Base-by-base conservation (phyloP, 768 basidiomycete genomes). In the Terana coerulea region DNA sequence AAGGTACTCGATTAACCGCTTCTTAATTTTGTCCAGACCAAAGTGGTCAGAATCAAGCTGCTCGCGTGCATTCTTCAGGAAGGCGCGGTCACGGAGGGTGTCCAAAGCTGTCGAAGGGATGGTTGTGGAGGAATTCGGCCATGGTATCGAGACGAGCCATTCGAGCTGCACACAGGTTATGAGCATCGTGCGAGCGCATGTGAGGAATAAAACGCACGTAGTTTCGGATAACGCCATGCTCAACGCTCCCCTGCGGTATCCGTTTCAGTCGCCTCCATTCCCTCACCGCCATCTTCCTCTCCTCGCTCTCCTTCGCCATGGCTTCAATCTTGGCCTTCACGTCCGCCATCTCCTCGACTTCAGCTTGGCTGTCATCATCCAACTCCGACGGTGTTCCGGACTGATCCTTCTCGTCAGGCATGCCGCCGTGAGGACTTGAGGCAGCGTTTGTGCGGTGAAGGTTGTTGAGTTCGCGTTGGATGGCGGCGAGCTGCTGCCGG, bases 41-140 rank as follows among this genome's bases (percentile, higher is more conserved):
- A 85, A 95, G 66, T 98, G 94, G 53, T 95, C 94, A 11, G 82
- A 76, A 59, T 98, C 93, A 8, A 98, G 80, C 63, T 90, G 91
- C 19, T 73, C 72, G 21, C 88, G 83, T 24, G 94, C 91, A 31
- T 75, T 78, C 25, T 75, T 54, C 24, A 92, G 75, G 72, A 91
- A 91, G 3, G 77, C 71, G 22, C 71, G 71, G 56, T 82, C 77
- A 52, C 71, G 71, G 35, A 87, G 65, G 1, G 64, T 63, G 17
- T 70, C 73, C 12, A 69, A 57, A 49, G 64, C 43, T 22, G 50
- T 30, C 57, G 62, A 40, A 53, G 55, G 43, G 52, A 58, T n/a
- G 62, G 57, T 41, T 1, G 43, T 47, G 8, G 44, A 42, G 8
- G 76, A 70, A 54, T 78, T 79, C 0, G 85, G 78, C 94, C 95